Evolutionary conservation across 2,329 filamentous ascomycete species (phyloP).

Genomic region (Penicillium sclerotigenum): DNA sequence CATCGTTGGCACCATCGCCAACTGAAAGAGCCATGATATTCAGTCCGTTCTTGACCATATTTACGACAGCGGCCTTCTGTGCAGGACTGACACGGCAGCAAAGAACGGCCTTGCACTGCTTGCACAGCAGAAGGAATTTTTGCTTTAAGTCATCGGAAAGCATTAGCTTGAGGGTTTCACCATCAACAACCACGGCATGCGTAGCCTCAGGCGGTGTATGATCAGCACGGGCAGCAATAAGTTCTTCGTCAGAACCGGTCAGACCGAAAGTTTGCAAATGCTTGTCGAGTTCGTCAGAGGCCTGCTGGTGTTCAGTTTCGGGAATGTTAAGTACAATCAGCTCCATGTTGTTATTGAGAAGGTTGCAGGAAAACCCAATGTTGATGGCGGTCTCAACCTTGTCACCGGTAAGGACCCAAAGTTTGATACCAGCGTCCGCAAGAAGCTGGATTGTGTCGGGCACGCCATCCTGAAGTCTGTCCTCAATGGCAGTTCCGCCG

Average conservation of each 20-base stretch:
- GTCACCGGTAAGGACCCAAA: constrained; percentile 97
- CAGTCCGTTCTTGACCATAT: constrained; percentile 89
- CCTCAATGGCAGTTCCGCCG: constrained; percentile 94
- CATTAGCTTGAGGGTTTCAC: constrained; percentile 85
- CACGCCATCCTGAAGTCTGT: constrained; percentile 92
- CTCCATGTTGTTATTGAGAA: constrained; percentile 97
- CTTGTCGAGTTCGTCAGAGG: constrained; percentile 70
- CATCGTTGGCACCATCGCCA: constrained; percentile 91
- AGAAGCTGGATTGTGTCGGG: constrained; percentile 92
- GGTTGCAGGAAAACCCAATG: constrained; percentile 97
- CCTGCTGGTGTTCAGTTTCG: constrained; percentile 64
- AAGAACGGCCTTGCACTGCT: constrained; percentile 92
- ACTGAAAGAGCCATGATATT: constrained; percentile 96
- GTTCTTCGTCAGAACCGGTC: constrained; percentile 80
- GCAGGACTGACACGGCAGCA: constrained; percentile 96
- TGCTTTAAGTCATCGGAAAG: constrained; percentile 79
- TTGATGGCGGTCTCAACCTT: constrained; percentile 99
- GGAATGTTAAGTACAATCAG: constrained; percentile 83
- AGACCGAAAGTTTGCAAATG: constrained; percentile 71
- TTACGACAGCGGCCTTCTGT: constrained; percentile 95
- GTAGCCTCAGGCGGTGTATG: constrained; percentile 84
- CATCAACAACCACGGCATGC: constrained; percentile 91
- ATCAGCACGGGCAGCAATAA: constrained; percentile 72
- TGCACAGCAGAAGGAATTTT: constrained; percentile 92
- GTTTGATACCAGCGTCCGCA: constrained; percentile 90